A percentile compares a stretch with the other conserved stretches of the same genome.
Evolutionary conservation across 2,329 filamentous ascomycete species (phyloP).

Genomic region (Aspergillus novofumigatus): DNA sequence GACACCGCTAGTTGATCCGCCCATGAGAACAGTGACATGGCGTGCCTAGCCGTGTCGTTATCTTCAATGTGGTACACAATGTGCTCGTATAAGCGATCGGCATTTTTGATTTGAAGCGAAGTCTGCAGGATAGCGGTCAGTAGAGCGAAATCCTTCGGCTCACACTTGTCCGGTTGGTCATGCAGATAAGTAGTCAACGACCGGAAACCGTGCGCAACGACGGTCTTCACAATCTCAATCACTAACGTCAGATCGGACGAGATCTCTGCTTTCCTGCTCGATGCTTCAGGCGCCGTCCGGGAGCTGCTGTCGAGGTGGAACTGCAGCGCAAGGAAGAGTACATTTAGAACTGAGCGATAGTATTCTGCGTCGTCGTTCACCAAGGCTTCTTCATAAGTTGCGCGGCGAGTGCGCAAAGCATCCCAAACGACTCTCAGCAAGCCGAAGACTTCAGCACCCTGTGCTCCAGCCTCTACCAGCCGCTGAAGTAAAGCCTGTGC

Average conservation of each 20-base stretch:
- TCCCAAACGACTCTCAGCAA: slow-evolving; percentile 60
- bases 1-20: slow-evolving; percentile 73
- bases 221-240: slow-evolving; percentile 72
- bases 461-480: slow-evolving; percentile 57
- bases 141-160: slow-evolving; percentile 78
- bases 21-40: slow-evolving; percentile 88
- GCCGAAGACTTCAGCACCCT: slow-evolving; percentile 48
- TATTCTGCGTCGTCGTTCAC: slow-evolving; percentile 60
- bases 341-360: slow-evolving; percentile 77
- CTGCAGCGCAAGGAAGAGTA: slow-evolving; percentile 77
- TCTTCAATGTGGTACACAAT: slow-evolving; percentile 65
- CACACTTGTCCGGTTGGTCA: slow-evolving; percentile 60
- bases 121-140: slow-evolving; percentile 85
- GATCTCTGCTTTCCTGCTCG: slow-evolving; percentile 34
- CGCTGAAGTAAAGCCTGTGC: slow-evolving; percentile 78
- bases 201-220: slow-evolving; percentile 78
- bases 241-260: slow-evolving; percentile 54
- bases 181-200: slow-evolving; percentile 78
- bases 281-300: slow-evolving; percentile 31
- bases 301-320: slow-evolving; percentile 37
- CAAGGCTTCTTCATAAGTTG: slow-evolving; percentile 58
- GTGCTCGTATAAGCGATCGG: slow-evolving; percentile 66
- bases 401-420: slow-evolving; percentile 50
- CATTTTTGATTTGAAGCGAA: slow-evolving; percentile 71
- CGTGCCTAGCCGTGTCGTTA: slow-evolving; percentile 70